These are phyloP conservation scores for Kernera saxatilis DNA, from an alignment of 345 rosid genomes.

Conservation along the genomic window DNA sequence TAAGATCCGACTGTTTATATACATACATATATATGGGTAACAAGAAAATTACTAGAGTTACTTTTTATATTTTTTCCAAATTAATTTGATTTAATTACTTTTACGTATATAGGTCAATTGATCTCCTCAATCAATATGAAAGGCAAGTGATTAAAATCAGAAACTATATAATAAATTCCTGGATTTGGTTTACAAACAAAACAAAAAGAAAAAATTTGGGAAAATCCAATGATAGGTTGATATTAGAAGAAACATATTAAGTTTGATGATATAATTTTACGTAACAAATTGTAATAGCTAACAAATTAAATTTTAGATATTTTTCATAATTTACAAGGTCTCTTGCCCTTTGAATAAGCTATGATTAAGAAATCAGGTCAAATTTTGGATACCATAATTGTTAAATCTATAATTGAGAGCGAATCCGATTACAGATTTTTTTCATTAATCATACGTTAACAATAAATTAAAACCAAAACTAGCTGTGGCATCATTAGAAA, in stretches of 20 bases:
- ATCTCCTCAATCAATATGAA: not conserved
- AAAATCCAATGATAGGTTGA: too few relatives aligned
- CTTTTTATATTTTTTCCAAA: too few relatives aligned
- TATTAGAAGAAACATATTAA: too few relatives aligned
- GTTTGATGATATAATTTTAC: not conserved
- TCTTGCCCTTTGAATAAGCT: not conserved
- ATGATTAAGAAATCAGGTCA: conserved; percentile 5
- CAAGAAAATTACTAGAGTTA: too few relatives aligned
- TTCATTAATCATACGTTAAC: not conserved
- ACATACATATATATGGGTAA: not conserved
- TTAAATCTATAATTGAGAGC: not conserved
- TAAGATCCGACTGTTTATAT: not conserved
- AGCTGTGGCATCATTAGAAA: too few relatives aligned
- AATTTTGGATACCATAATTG: not conserved
- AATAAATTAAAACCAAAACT: too few relatives aligned
- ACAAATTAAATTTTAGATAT: not conserved
- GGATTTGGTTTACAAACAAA: too few relatives aligned
- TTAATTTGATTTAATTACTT: not conserved
- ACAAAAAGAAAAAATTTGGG: too few relatives aligned
- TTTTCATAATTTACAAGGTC: not conserved
- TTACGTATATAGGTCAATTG: not conserved
- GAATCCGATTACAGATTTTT: not conserved
- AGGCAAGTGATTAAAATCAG: not conserved
- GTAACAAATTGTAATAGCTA: not conserved
- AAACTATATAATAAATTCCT: not conserved